Evolutionary conservation across 1,284 basidiomycete species (phyloP), one percentile per base, ranked within the genome.

Genomic region (Cutaneotrichosporon daszewskae): DNA sequence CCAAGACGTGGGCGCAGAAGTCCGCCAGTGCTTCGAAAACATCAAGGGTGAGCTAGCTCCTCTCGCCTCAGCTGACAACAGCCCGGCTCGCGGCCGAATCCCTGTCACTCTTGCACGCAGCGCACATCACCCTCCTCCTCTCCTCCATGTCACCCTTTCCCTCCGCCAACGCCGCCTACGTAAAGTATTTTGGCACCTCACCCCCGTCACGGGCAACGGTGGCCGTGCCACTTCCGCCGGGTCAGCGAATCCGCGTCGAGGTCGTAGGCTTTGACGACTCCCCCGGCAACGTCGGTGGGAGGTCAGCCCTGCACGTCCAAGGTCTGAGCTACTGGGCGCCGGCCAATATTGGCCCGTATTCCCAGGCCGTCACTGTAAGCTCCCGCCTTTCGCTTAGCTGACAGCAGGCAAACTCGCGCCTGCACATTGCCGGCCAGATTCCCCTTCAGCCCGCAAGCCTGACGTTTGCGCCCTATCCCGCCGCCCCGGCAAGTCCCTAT

Each of bases 321-420:
- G 80, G 89, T 13, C 67, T 94, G 41, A 94, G 89, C 64, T 97
- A 97, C 66, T 99, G 95, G 95, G 94, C 94, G 14, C 91, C 95
- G 9, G 94, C 95, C 3, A 98, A 97, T 66, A 98, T 99, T 44
- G 95, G 95, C 0, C 95, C 95, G 2, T 99, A 98, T 68, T 94
- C 90, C 1, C 95, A 99, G 71, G 85, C 88, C 7, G 79, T 97
- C 41, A 76, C 77, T 41, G 87, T 89, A 49, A 59, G 82, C 73
- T 13, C 24, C 36, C 46, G 44, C 45, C 29, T 37, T n/a, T 2
- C 10, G 4, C 10, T 23, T 3, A 14, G 9, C 29, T 31, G n/a
- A 45, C 43, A 25, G 27, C 58, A 91, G 85, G 80, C 77, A 31
- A 80, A 79, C 46, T 78, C 84, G 41, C 80, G 80, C 3, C 74